Evolutionary conservation across 805 yeast genomes (phyloP).

Genomic region (Myxozyma geophila): DNA sequence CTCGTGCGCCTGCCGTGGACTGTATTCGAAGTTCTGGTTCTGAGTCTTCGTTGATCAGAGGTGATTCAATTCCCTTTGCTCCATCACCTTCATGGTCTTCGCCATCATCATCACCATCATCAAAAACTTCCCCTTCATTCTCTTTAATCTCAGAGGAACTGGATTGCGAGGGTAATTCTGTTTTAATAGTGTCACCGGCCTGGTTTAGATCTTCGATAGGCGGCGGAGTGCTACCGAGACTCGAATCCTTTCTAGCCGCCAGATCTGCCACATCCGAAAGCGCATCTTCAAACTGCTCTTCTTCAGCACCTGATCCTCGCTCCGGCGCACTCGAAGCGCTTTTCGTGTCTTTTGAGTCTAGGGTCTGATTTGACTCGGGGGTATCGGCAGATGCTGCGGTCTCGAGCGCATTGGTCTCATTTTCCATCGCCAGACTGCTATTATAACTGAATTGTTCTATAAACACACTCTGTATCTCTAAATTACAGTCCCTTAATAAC

Average conservation of each 20-base stretch:
- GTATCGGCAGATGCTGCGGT: too few species aligned
- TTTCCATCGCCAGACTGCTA: too few species aligned
- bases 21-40: slow-evolving; percentile 5
- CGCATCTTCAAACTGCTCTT: slow-evolving; percentile 14
- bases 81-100: slow-evolving; percentile 3
- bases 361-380: too few species aligned
- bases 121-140: not conserved
- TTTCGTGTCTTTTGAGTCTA: not conserved
- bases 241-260: not conserved
- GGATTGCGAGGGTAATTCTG: too few species aligned
- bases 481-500: too few species aligned
- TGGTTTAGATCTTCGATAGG: not conserved
- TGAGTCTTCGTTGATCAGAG: not conserved
- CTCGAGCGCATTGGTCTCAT: too few species aligned
- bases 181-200: not conserved
- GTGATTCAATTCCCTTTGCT: slow-evolving; percentile 1
- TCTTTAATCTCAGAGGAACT: not conserved
- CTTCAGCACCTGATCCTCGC: not conserved
- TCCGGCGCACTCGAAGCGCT: not conserved
- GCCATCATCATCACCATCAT: slow-evolving; percentile 1
- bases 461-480: too few species aligned
- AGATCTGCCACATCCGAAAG: slow-evolving; percentile 4
- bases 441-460: too few species aligned
- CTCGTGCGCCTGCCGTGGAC: slow-evolving; percentile 18
- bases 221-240: not conserved